A percentile compares a stretch with the other conserved stretches of the same genome.
phyloP scores from a whole-genome alignment of 2,329 filamentous ascomycete species.

The Calonectria pteridis region DNA sequence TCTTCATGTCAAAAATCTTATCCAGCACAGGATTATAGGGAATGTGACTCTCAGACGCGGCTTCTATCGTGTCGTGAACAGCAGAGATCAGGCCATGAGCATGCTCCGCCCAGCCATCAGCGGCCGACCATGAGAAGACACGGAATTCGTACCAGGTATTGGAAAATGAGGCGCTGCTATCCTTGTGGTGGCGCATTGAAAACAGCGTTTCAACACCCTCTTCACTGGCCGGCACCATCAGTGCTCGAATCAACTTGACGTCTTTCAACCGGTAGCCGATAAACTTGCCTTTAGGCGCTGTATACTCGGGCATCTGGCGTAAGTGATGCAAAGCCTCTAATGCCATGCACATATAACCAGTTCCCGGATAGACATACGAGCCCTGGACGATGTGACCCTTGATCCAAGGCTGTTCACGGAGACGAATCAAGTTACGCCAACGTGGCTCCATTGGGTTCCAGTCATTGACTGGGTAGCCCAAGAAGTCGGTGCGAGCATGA shows the following conservation, averaged over 20 bases:
- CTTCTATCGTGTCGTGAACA: neutral
- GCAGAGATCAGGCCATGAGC: neutral
- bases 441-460: conserved; percentile 50
- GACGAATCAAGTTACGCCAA: conserved; percentile 57
- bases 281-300: neutral
- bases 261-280: neutral
- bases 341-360: conserved; percentile 53
- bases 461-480: conserved; percentile 43
- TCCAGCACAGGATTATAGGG: neutral
- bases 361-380: conserved; percentile 19
- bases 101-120: neutral
- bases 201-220: conserved; percentile 2
- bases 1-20: neutral
- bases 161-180: neutral
- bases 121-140: neutral
- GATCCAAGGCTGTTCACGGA: conserved; percentile 59
- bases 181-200: neutral
- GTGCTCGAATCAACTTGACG: neutral
- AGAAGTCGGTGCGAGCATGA: conserved; percentile 42
- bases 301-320: neutral
- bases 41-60: neutral
- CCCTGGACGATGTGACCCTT: conserved; percentile 54
- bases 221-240: neutral
- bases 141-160: conserved; percentile 8
- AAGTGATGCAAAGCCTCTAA: conserved; percentile 26